Conservation (phyloP, 352 stramenopile genomes). For the Saprolegnia parasitica region DNA sequence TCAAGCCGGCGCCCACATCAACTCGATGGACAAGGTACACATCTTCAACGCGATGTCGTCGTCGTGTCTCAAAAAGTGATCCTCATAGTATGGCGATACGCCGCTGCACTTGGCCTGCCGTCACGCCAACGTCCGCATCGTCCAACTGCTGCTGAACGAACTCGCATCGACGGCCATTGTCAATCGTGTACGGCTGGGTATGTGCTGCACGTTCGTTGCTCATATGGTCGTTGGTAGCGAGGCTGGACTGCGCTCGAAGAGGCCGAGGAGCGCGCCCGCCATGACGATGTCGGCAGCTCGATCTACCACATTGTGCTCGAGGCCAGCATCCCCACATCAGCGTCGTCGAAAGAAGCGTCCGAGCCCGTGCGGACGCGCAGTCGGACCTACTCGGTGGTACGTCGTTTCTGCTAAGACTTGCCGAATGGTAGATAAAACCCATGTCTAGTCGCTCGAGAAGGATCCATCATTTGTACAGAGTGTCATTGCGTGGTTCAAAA, state of each 20-base stretch:
- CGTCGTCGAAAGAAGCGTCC: not conserved
- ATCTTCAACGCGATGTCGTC: no score
- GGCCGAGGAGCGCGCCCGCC: not conserved
- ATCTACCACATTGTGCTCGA: slow-evolving; percentile 7
- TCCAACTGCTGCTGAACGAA: slow-evolving; percentile 1
- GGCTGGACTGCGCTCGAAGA: slow-evolving; percentile 8
- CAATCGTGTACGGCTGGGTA: not conserved
- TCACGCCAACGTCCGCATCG: slow-evolving; percentile 2
- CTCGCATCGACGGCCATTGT: slow-evolving; percentile 5
- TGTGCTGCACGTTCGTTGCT: not conserved
- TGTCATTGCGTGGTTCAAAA: slow-evolving; percentile 8
- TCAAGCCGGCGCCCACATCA: slow-evolving; percentile 3
- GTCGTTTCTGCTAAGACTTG: no score
- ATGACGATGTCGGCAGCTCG: not conserved
- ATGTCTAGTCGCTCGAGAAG: slow-evolving; percentile 2
- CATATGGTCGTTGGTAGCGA: not conserved
- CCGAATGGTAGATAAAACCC: no score
- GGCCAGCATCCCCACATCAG: not conserved
- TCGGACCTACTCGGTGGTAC: slow-evolving; percentile 11
- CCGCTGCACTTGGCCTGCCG: slow-evolving; percentile 17
- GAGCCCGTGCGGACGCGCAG: not conserved
- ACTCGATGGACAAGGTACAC: slow-evolving; percentile 22
- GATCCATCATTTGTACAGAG: not conserved
- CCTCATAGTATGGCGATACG: not conserved
- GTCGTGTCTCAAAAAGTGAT: not conserved